Conservation (phyloP, 2,329 filamentous ascomycete genomes). For the Neodidymelliopsis sp. region DNA sequence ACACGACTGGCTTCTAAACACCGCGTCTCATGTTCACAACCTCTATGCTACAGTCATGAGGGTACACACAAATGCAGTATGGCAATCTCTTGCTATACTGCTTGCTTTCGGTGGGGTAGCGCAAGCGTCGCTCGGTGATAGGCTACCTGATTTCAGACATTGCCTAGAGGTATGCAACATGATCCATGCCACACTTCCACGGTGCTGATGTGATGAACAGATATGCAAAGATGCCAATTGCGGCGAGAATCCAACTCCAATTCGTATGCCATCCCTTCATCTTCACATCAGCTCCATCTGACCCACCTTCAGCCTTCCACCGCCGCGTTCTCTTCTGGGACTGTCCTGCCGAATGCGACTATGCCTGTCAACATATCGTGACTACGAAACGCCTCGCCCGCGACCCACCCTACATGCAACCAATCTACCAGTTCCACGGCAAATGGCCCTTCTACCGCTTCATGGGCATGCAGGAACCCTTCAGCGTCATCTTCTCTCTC, state of each 20-base stretch:
- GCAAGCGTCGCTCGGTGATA: slow-evolving; percentile 81
- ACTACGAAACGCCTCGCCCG: slow-evolving; percentile 74
- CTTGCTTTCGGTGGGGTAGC: slow-evolving; percentile 46
- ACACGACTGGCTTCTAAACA: slow-evolving; percentile 23
- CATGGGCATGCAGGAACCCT: slow-evolving; percentile 92
- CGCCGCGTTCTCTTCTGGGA: slow-evolving; percentile 90
- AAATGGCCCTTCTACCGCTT: slow-evolving; percentile 98
- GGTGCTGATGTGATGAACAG: slow-evolving; percentile 56
- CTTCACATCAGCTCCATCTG: background rate
- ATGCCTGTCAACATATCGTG: slow-evolving; percentile 94
- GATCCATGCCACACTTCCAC: background rate
- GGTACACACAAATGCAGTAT: slow-evolving; percentile 29
- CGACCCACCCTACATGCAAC: slow-evolving; percentile 68
- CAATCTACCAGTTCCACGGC: slow-evolving; percentile 91
- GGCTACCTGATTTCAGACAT: slow-evolving; percentile 83
- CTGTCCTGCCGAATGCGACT: slow-evolving; percentile 94
- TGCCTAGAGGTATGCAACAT: slow-evolving; percentile 76
- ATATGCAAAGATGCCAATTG: slow-evolving; percentile 85
- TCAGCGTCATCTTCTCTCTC: slow-evolving; percentile 90
- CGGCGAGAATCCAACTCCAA: slow-evolving; percentile 65
- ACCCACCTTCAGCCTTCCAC: slow-evolving; percentile 69
- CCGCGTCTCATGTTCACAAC: slow-evolving; percentile 23
- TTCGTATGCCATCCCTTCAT: slow-evolving; percentile 66
- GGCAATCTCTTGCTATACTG: slow-evolving; percentile 34
- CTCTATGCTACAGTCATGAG: slow-evolving; percentile 34